phyloP scores from a whole-genome alignment of 176 grass and related monocot species.

The Triticum urartu region DNA sequence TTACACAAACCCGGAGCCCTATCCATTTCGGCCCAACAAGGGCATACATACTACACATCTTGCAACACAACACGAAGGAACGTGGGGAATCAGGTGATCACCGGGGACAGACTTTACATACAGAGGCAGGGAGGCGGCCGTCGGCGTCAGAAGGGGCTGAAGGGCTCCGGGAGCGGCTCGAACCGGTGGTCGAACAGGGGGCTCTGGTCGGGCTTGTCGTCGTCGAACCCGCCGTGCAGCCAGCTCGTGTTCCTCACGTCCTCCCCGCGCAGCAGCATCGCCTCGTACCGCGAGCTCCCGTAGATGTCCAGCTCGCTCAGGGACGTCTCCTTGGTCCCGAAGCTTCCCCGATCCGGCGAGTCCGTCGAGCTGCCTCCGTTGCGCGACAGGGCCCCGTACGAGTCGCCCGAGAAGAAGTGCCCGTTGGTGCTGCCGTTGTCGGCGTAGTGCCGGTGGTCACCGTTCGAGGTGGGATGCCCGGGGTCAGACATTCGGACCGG shows the following conservation, averaged over 20 bases:
- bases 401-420: slow-evolving; percentile 51
- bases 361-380: slow-evolving; percentile 47
- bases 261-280: slow-evolving; percentile 77
- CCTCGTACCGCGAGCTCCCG: slow-evolving; percentile 74
- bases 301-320: slow-evolving; percentile 75
- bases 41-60: slow-evolving; percentile 18
- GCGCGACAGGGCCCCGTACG: slow-evolving; percentile 32
- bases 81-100: neutral
- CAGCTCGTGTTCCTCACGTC: slow-evolving; percentile 80
- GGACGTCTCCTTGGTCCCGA: slow-evolving; percentile 54
- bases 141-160: slow-evolving; percentile 68
- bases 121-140: neutral
- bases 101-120: slow-evolving; percentile 36
- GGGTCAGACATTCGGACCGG: slow-evolving; percentile 58
- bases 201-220: slow-evolving; percentile 80
- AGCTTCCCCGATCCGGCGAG: slow-evolving; percentile 58
- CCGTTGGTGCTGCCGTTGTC: slow-evolving; percentile 60
- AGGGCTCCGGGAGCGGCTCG: slow-evolving; percentile 89
- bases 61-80: neutral
- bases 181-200: slow-evolving; percentile 90
- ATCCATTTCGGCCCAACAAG: neutral
- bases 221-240: slow-evolving; percentile 68
- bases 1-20: neutral
- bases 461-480: slow-evolving; percentile 34
- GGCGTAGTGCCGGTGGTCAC: slow-evolving; percentile 14